These are phyloP conservation scores for Lentinus brumalis DNA, from an alignment of 768 basidiomycete species.

Conservation along the genomic window DNA sequence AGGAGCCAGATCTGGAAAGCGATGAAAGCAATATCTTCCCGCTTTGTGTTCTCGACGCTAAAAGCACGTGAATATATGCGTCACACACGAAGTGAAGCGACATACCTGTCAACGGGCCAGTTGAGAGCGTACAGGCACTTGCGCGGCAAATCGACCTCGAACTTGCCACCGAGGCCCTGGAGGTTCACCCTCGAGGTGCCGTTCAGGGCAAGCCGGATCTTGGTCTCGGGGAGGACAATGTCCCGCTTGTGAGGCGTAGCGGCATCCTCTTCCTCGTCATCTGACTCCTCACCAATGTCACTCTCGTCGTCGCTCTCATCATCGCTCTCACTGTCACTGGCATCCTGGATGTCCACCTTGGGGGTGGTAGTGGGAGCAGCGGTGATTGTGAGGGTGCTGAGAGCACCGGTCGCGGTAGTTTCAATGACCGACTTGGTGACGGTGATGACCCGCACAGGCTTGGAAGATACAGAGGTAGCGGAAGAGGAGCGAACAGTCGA, in stretches of 20 bases:
- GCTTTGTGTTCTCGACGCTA: constrained; percentile 71
- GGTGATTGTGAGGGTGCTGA: constrained; percentile 13
- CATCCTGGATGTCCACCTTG: constrained; percentile 4
- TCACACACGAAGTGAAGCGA: constrained; percentile 1
- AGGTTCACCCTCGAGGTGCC: constrained; percentile 29
- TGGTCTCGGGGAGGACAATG: neutral
- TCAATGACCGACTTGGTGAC: neutral
- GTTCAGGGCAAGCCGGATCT: constrained; percentile 4
- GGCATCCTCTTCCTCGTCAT: constrained; percentile 19
- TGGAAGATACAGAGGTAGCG: constrained; percentile 2
- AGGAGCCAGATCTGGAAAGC: constrained; percentile 81
- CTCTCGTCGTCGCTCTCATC: constrained; percentile 13
- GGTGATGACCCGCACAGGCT: neutral
- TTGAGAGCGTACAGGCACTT: constrained; percentile 63
- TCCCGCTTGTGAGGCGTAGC: neutral
- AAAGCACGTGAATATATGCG: neutral
- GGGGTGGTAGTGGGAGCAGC: constrained; percentile 6
- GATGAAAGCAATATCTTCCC: constrained; percentile 78
- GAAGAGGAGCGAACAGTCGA: constrained; percentile 1
- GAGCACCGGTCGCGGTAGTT: constrained; percentile 3
- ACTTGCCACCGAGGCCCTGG: constrained; percentile 35
- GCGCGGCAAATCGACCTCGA: constrained; percentile 41
- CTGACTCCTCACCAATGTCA: constrained; percentile 19
- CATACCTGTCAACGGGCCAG: constrained; percentile 72
- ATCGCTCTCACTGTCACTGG: constrained; percentile 10